Percentiles rank a stretch among this genome's conserved stretches.
These are phyloP conservation scores for Brettanomyces nanus DNA, from an alignment of 805 yeast species.

Conservation along the genomic window DNA sequence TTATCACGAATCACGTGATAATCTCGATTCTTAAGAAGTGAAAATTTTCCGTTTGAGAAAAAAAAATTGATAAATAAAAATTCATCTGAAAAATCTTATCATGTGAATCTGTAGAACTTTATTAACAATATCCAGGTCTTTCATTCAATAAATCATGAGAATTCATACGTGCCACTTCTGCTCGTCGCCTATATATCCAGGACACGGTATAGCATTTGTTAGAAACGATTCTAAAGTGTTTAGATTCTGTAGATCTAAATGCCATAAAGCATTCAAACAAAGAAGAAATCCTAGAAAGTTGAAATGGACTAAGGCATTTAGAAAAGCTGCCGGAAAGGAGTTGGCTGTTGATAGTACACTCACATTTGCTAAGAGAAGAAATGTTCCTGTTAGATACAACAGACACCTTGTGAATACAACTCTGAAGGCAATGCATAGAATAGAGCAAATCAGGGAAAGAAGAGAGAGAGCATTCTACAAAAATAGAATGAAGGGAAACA, in stretches of 20 bases:
- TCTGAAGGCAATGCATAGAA: slow-evolving; percentile 88
- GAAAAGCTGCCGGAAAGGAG: slow-evolving; percentile 98
- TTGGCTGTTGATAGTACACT: slow-evolving; percentile 94
- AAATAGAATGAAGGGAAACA: slow-evolving; percentile 98
- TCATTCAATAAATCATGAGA: slow-evolving; percentile 58
- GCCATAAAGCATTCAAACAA: slow-evolving; percentile 95
- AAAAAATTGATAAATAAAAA: neutral
- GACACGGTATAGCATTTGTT: slow-evolving; percentile 95
- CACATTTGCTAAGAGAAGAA: slow-evolving; percentile 95
- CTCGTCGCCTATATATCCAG: slow-evolving; percentile 92
- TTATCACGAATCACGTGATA: no score
- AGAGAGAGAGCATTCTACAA: slow-evolving; percentile 98
- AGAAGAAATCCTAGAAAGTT: slow-evolving; percentile 98
- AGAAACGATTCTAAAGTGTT: slow-evolving; percentile 98
- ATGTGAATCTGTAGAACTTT: neutral
- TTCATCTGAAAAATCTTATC: neutral
- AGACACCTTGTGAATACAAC: slow-evolving; percentile 94
- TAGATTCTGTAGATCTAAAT: slow-evolving; percentile 94
- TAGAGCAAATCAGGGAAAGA: slow-evolving; percentile 91
- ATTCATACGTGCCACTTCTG: slow-evolving; percentile 91
- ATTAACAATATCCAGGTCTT: no score
- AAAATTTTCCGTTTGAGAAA: neutral
- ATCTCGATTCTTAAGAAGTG: no score
- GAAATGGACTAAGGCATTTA: slow-evolving; percentile 97
- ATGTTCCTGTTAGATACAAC: slow-evolving; percentile 95